These are phyloP conservation scores for Pyrus betulifolia DNA, from an alignment of 306 rosid genomes.

Conservation along the genomic window DNA sequence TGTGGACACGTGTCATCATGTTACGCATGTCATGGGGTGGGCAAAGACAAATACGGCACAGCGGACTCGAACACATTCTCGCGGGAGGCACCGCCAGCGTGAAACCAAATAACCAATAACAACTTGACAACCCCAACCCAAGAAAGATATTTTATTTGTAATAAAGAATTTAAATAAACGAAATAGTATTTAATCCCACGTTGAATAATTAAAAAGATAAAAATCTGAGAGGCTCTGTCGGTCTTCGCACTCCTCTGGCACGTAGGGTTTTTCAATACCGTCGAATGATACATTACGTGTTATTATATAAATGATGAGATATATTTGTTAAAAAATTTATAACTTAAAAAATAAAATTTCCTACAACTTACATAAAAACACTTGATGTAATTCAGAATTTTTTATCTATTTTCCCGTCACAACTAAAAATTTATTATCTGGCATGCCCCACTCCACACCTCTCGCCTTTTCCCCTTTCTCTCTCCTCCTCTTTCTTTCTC, in stretches of 20 bases:
- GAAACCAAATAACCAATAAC: slow-evolving; percentile 4
- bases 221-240: neutral
- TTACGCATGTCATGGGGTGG: no score
- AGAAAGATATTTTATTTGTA: neutral
- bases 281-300: fast-evolving
- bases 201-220: neutral
- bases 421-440: neutral
- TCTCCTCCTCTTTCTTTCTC: neutral
- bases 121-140: neutral
- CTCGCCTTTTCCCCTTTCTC: neutral
- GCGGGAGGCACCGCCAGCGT: slow-evolving; percentile 68
- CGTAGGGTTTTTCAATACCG: neutral
- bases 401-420: no score
- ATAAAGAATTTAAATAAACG: neutral
- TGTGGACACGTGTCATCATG: no score
- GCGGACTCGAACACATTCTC: neutral
- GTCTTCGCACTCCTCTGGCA: neutral
- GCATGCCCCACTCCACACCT: neutral
- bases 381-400: no score
- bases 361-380: fast-evolving
- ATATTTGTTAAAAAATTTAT: no score
- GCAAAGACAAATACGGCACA: no score
- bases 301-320: fast-evolving
- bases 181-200: neutral
- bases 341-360: no score